Evolutionary conservation across 495 filamentous ascomycete genomes (phyloP).

Genomic region (Penicillium steckii): DNA sequence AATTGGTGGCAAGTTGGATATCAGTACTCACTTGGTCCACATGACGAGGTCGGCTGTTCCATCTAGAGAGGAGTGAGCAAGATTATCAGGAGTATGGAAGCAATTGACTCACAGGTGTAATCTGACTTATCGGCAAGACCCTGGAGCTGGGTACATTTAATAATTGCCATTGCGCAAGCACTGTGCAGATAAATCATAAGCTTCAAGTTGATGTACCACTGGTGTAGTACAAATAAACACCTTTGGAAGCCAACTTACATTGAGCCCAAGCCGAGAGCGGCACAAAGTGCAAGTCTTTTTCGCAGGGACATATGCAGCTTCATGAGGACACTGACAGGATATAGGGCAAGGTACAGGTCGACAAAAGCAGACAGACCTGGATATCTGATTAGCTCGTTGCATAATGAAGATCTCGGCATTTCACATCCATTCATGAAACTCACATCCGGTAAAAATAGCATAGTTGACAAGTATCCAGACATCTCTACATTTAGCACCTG

Average conservation of each 20-base stretch:
- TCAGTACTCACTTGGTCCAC: too few relatives aligned
- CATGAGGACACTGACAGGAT: constrained; percentile 28
- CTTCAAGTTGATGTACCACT: too few relatives aligned
- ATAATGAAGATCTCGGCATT: too few relatives aligned
- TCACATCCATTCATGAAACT: too few relatives aligned
- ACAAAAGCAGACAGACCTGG: constrained; percentile 33
- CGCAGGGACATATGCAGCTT: constrained; percentile 41
- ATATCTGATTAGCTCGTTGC: too few relatives aligned
- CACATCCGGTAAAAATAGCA: constrained; percentile 39
- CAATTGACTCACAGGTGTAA: constrained; percentile 33
- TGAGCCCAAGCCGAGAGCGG: constrained; percentile 35
- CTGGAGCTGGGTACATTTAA: constrained; percentile 37
- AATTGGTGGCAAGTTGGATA: too few relatives aligned
- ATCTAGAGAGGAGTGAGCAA: too few relatives aligned
- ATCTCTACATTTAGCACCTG: constrained; percentile 28
- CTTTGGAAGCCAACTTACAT: constrained; percentile 31
- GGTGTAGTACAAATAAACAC: too few relatives aligned
- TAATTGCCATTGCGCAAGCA: constrained; percentile 32
- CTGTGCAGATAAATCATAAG: too few relatives aligned
- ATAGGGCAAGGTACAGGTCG: constrained; percentile 37
- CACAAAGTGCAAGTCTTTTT: constrained; percentile 35
- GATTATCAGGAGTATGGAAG: too few relatives aligned
- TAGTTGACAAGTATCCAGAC: constrained; percentile 34
- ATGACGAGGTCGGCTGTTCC: too few relatives aligned
- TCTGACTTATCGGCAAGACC: constrained; percentile 33